Conservation (phyloP, 192 early-diverging fungal genomes). For the Podila minutissima region DNA sequence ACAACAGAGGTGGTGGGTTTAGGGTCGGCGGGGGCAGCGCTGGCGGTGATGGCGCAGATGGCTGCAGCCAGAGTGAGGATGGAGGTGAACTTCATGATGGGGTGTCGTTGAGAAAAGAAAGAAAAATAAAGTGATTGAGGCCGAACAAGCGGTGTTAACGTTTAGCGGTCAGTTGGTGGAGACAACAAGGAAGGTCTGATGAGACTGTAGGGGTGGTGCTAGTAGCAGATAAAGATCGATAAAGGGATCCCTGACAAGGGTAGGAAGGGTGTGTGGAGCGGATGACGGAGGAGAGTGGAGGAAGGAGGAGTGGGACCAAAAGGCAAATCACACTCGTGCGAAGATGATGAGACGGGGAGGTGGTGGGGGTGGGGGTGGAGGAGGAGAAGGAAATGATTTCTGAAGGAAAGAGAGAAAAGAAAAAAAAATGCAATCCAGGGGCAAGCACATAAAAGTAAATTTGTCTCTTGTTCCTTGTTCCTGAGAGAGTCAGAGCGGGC, state of each 20-base stretch:
- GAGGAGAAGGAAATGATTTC: conserved; percentile 10
- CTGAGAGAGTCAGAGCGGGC: neutral
- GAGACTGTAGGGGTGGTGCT: neutral
- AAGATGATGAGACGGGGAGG: neutral
- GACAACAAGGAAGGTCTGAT: neutral
- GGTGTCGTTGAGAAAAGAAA: neutral
- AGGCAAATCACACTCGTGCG: conserved; percentile 7
- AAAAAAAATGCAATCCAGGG: neutral
- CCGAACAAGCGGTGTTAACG: neutral
- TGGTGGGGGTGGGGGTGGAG: conserved; percentile 9
- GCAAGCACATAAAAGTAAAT: neutral
- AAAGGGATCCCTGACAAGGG: conserved; percentile 42
- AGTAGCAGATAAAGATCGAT: neutral
- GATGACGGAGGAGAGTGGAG: conserved; percentile 3
- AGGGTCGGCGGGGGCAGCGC: conserved; percentile 13
- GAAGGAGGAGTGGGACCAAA: neutral
- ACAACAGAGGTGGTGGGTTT: conserved; percentile 15
- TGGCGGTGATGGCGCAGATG: conserved; percentile 26
- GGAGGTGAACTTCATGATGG: conserved; percentile 43
- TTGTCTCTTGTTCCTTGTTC: neutral
- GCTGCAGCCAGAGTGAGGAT: conserved; percentile 40
- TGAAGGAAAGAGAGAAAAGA: conserved; percentile 2
- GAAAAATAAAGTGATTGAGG: neutral
- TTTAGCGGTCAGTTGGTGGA: neutral
- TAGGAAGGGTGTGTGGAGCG: conserved; percentile 19